Base-by-base conservation (phyloP, 2,329 filamentous ascomycete species). In the Colletotrichum tamarilloi region DNA sequence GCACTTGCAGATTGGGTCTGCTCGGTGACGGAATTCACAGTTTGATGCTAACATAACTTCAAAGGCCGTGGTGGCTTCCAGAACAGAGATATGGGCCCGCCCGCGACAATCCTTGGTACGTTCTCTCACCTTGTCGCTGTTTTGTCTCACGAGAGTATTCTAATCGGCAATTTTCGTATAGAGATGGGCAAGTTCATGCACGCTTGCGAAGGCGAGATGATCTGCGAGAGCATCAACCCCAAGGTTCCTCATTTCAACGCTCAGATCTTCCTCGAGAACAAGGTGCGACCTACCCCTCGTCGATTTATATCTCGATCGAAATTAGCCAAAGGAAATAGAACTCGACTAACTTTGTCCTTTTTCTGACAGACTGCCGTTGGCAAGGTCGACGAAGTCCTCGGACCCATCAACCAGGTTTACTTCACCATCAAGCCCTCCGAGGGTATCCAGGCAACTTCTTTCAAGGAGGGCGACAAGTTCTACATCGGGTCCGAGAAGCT, bases 181-280 rank as follows among this genome's bases (percentile, higher is more conserved):
- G 97, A 98, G 87, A 95, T 99, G 93, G 97, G 97, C 84, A 91
- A 91, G 77, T 97, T 98, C 85, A 86, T 98, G 82, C 97, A 99
- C 87, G 92, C 95, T 72, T 96, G 94, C 86, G 97, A 99, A 86
- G 96, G 96, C 83, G 97, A 99, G 85, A 97, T 99, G 90, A 93
- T 99, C 78, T 98, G 96, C 93, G 92, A 95, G 85, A 97, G 94
- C 78, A 93, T 93, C 85, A 98, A 98, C 88, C 88, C 93, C 79
- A 98, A 98, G 87, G 93, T 99, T 76, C 97, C 97, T 75, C 97
- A 97, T 88, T 99, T 99, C 92, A 98, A 98, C 88, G 97, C 97
- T 75, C 95, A 95, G 78, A 97, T 99, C 84, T 99, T 97, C 87
- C 93, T 98, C 80, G 96, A 98, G 90, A 99, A 98, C 89, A 99